Conservation (phyloP, 169 alveolate species). For the Toxoplasma gondii region DNA sequence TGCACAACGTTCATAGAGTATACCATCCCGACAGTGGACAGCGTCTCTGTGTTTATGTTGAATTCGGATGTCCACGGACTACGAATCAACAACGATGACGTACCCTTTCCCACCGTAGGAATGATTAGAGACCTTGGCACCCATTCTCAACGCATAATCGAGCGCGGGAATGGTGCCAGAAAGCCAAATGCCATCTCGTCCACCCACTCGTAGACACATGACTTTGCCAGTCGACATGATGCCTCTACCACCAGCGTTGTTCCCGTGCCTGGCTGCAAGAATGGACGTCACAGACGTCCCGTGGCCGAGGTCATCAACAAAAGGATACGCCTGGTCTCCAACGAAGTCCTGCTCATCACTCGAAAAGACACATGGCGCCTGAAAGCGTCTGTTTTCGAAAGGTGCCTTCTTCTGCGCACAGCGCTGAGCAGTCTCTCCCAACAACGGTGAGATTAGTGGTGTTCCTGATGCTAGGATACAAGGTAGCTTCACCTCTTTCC, state of each 20-base stretch:
- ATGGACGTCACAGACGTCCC: conserved; percentile 83
- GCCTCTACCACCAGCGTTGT: conserved; percentile 77
- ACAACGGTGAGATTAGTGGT: too few relatives aligned
- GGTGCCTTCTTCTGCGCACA: too few relatives aligned
- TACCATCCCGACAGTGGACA: too few relatives aligned
- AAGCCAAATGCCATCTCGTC: conserved; percentile 62
- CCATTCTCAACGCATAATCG: conserved; percentile 77
- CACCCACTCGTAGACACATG: conserved; percentile 68
- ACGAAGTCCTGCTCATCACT: conserved; percentile 72
- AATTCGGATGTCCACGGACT: too few relatives aligned
- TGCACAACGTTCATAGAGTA: too few relatives aligned
- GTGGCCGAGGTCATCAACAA: conserved; percentile 78
- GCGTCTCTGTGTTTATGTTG: too few relatives aligned
- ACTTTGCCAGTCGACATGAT: conserved; percentile 58
- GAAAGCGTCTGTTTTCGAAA: too few relatives aligned
- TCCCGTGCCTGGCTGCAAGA: conserved; percentile 80
- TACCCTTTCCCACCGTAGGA: conserved; percentile 77
- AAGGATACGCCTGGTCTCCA: conserved; percentile 73
- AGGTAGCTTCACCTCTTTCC: too few relatives aligned
- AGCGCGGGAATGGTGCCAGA: conserved; percentile 72
- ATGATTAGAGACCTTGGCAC: conserved; percentile 77
- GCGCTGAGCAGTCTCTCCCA: too few relatives aligned
- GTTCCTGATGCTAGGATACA: too few relatives aligned
- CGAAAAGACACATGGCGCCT: background rate
- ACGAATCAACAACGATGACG: background rate